These are phyloP conservation scores for Lasiodiplodia theobromae DNA, from an alignment of 2,329 filamentous ascomycete genomes.

Conservation along the genomic window DNA sequence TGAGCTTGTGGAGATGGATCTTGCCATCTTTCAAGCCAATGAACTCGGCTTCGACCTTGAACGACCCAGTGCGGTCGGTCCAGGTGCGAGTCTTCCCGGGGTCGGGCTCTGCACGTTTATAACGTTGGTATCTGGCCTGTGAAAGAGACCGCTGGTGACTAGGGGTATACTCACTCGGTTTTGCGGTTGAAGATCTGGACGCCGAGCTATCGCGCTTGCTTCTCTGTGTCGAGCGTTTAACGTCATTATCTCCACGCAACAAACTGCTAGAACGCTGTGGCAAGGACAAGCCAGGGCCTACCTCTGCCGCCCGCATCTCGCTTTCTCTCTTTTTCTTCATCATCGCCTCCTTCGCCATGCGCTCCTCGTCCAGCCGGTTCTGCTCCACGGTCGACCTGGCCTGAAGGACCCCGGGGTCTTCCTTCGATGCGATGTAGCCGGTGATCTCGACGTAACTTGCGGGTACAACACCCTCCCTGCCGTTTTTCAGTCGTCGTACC, in stretches of 20 bases:
- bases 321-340: constrained; percentile 55
- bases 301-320: constrained; percentile 61
- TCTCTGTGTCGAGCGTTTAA: constrained; percentile 74
- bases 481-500: constrained; percentile 86
- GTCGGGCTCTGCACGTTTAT: constrained; percentile 72
- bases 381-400: constrained; percentile 77
- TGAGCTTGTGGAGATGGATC: constrained; percentile 96
- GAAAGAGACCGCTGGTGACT: constrained; percentile 30
- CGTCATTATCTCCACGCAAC: constrained; percentile 69
- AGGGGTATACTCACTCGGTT: constrained; percentile 70
- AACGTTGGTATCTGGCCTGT: constrained; percentile 27
- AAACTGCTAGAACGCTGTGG: constrained; percentile 83
- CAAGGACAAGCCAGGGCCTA: constrained; percentile 78
- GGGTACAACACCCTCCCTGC: constrained; percentile 93
- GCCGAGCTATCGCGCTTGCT: constrained; percentile 72
- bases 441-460: constrained; percentile 95
- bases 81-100: constrained; percentile 83
- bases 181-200: constrained; percentile 61
- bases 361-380: constrained; percentile 78
- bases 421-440: constrained; percentile 64
- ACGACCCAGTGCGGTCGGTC: constrained; percentile 94
- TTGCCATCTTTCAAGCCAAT: constrained; percentile 93
- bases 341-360: constrained; percentile 76
- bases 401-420: constrained; percentile 61
- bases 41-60: constrained; percentile 97